These are phyloP conservation scores for Monosporascus sp. DNA, from an alignment of 2,329 filamentous ascomycete genomes.

Conservation along the genomic window DNA sequence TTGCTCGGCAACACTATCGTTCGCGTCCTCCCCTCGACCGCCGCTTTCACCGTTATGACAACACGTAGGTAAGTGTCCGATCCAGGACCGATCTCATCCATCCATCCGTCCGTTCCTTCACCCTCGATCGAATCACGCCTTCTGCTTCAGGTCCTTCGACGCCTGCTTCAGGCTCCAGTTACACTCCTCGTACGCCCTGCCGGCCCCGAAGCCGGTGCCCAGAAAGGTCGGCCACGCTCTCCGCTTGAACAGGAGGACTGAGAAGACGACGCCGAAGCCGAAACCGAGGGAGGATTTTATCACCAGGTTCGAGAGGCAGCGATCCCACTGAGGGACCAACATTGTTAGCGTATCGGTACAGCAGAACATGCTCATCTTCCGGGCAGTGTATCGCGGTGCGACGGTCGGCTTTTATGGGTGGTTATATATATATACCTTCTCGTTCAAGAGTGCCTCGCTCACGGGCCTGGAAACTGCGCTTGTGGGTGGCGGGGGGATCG, in stretches of 20 bases:
- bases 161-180: constrained; percentile 71
- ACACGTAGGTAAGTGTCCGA: too few relatives aligned
- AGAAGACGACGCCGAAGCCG: constrained; percentile 97
- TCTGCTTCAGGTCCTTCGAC: constrained; percentile 52
- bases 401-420: constrained; percentile 1
- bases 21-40: not conserved
- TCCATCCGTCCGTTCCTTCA: not conserved
- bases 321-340: constrained; percentile 73
- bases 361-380: not conserved
- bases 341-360: constrained; percentile 11
- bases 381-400: not conserved
- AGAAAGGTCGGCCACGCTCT: constrained; percentile 96
- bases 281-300: constrained; percentile 95
- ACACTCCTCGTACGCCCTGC: constrained; percentile 96
- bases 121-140: constrained; percentile 27
- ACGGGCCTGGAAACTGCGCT: constrained; percentile 74
- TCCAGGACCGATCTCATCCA: not conserved
- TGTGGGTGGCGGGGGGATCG: constrained; percentile 48
- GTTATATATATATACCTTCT: constrained; percentile 67
- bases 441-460: constrained; percentile 96
- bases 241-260: constrained; percentile 95
- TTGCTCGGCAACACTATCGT: not conserved
- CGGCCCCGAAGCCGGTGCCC: constrained; percentile 90
- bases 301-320: constrained; percentile 93
- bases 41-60: too few relatives aligned